Evolutionary conservation across 352 stramenopile species (phyloP).

Genomic region (Globisporangium viniferum): DNA sequence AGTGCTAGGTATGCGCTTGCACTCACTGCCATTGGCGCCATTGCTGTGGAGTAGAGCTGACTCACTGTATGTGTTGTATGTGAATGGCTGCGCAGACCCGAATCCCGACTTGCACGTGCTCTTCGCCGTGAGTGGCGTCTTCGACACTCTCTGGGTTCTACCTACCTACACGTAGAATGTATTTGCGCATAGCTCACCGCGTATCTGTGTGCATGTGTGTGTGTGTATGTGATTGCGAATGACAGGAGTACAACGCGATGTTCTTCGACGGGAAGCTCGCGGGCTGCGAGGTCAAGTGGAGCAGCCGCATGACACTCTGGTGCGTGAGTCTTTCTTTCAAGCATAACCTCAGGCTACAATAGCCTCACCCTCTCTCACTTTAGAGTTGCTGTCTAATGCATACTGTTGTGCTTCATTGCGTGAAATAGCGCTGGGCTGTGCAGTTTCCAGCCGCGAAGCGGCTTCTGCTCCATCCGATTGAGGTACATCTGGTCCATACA

Average conservation of each 20-base stretch:
- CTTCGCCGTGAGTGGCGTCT: slow-evolving; percentile 40
- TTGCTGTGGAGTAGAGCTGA: background rate
- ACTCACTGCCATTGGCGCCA: background rate
- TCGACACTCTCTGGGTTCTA: background rate
- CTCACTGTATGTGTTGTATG: background rate
- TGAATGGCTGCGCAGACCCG: slow-evolving; percentile 46
- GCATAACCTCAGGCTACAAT: background rate
- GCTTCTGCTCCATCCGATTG: slow-evolving; percentile 83
- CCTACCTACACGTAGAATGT: too few relatives aligned
- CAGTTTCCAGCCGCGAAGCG: slow-evolving; percentile 63
- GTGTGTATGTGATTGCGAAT: background rate
- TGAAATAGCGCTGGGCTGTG: slow-evolving; percentile 69
- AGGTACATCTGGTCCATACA: slow-evolving; percentile 30
- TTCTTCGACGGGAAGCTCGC: slow-evolving; percentile 81
- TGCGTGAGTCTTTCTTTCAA: background rate
- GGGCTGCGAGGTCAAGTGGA: slow-evolving; percentile 88
- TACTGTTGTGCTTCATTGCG: background rate
- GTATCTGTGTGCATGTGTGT: background rate
- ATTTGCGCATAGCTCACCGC: background rate
- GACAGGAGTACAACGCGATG: slow-evolving; percentile 76
- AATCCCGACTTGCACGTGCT: slow-evolving; percentile 79
- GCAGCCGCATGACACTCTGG: slow-evolving; percentile 88
- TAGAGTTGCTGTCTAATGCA: too few relatives aligned
- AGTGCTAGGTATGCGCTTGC: slow-evolving; percentile 37
- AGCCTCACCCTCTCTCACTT: too few relatives aligned